Conservation (phyloP, 2,329 filamentous ascomycete species). For the Alternaria ventricosa region DNA sequence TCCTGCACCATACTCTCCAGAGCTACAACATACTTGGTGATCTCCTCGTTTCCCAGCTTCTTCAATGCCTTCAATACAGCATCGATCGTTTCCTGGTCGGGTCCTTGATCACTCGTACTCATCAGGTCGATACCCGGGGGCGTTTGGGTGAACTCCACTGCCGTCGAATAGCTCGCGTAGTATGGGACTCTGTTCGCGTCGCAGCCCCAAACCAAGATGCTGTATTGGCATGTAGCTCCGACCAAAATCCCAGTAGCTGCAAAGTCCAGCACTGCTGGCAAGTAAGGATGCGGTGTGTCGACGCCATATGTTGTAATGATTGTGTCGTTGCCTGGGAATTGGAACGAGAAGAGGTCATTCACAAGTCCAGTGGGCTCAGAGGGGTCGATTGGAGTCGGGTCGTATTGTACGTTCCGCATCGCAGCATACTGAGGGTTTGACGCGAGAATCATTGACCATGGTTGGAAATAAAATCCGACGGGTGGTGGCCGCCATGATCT, state of each 20-base stretch:
- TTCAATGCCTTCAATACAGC: slow-evolving; percentile 8
- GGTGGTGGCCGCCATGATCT: slow-evolving; percentile 14
- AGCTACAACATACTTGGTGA: slow-evolving; percentile 1
- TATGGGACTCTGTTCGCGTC: slow-evolving; percentile 14
- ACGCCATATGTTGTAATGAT: slow-evolving; percentile 23
- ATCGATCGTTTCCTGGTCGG: slow-evolving; percentile 13
- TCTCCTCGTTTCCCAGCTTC: slow-evolving; percentile 9
- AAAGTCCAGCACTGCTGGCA: slow-evolving; percentile 9
- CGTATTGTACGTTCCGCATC: slow-evolving; percentile 26
- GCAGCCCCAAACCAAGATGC: slow-evolving; percentile 25
- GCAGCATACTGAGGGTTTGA: slow-evolving; percentile 14
- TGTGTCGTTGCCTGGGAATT: slow-evolving; percentile 18
- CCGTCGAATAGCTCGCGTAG: slow-evolving; percentile 21
- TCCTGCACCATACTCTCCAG: slow-evolving; percentile 16
- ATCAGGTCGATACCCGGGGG: slow-evolving; percentile 24
- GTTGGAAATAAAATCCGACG: slow-evolving; percentile 20
- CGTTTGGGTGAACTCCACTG: slow-evolving; percentile 9
- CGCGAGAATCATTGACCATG: slow-evolving; percentile 25
- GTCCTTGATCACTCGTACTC: slow-evolving; percentile 13
- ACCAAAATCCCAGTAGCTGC: slow-evolving; percentile 18
- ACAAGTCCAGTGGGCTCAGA: slow-evolving; percentile 9
- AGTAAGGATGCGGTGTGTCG: slow-evolving; percentile 10
- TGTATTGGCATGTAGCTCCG: slow-evolving; percentile 19
- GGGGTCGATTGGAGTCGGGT: slow-evolving; percentile 17
- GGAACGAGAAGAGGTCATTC: slow-evolving; percentile 29